These are phyloP conservation scores for Coffea humblotiana DNA, from an alignment of 305 asterid genomes.

Conservation along the genomic window DNA sequence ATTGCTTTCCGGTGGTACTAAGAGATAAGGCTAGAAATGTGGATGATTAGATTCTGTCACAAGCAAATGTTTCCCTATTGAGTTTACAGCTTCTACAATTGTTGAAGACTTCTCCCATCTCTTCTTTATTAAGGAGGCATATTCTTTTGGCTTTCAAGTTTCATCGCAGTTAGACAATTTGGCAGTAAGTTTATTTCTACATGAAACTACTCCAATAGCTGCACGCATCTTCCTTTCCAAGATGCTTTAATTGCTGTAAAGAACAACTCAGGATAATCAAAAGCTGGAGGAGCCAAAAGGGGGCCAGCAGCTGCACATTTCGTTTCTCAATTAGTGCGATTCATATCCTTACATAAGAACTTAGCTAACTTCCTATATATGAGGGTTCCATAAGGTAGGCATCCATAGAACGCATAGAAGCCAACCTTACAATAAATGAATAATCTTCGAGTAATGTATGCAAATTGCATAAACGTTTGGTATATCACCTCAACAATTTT, in stretches of 20 bases:
- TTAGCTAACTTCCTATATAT: not conserved
- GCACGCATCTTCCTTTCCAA: not conserved
- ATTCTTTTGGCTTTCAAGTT: slow-evolving; percentile 7
- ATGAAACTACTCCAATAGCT: not conserved
- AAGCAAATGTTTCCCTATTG: slow-evolving; percentile 1
- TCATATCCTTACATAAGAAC: not conserved
- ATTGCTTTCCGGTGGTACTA: not conserved
- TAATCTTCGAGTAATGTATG: not conserved
- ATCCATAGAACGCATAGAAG: not conserved
- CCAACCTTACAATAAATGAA: not conserved
- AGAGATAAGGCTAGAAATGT: not conserved
- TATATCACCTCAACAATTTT: not conserved
- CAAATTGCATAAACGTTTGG: not conserved
- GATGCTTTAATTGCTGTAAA: not conserved
- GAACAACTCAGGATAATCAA: not conserved
- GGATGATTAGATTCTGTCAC: not conserved
- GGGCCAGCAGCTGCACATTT: not conserved
- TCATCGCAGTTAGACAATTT: slow-evolving; percentile 11
- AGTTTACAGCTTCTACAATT: not conserved
- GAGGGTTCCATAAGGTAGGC: not conserved
- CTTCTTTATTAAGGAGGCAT: not conserved
- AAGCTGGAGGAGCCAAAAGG: not conserved
- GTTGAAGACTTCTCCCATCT: not conserved
- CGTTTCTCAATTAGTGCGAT: not conserved
- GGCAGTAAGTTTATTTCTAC: slow-evolving; percentile 1